A percentile compares a stretch with the other conserved stretches of the same genome.
Evolutionary conservation across 768 basidiomycete genomes (phyloP).

Genomic region (Podaxis sp.): DNA sequence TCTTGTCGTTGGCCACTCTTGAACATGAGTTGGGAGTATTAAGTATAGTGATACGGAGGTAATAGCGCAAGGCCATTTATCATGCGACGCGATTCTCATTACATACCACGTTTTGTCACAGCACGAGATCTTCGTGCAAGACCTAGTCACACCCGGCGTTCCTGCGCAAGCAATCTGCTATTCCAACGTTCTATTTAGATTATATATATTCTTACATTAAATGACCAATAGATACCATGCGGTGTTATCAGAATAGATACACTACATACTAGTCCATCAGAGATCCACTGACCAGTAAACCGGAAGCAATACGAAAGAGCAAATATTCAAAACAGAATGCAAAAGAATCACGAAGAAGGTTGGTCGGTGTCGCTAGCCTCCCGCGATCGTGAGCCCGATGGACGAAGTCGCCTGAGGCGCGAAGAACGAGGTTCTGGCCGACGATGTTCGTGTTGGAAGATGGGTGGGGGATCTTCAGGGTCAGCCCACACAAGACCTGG

Average conservation of each 20-base stretch:
- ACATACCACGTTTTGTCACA: constrained; percentile 14
- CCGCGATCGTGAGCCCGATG: constrained; percentile 6
- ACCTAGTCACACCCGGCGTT: background rate
- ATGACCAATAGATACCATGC: background rate
- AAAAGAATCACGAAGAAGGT: background rate
- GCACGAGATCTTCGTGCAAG: constrained; percentile 5
- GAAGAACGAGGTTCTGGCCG: constrained; percentile 20
- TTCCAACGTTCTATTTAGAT: background rate
- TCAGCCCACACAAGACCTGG: constrained; percentile 71
- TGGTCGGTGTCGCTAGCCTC: constrained; percentile 14
- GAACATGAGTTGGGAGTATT: constrained; percentile 29
- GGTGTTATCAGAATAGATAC: constrained; percentile 8
- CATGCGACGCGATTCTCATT: background rate
- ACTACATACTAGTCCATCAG: background rate
- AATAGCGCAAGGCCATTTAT: background rate
- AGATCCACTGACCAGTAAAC: background rate
- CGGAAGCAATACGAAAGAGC: background rate
- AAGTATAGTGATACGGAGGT: background rate
- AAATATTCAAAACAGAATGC: background rate
- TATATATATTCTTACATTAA: constrained; percentile 12
- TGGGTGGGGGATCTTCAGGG: constrained; percentile 44
- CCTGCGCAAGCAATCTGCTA: background rate
- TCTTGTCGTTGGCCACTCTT: constrained; percentile 33
- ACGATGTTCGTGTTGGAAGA: constrained; percentile 34
- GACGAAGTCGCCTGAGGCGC: constrained; percentile 1